Evolutionary conservation across 805 yeast genomes (phyloP), one percentile per base, ranked within the genome.

Genomic region (Lachancea dasiensis): DNA sequence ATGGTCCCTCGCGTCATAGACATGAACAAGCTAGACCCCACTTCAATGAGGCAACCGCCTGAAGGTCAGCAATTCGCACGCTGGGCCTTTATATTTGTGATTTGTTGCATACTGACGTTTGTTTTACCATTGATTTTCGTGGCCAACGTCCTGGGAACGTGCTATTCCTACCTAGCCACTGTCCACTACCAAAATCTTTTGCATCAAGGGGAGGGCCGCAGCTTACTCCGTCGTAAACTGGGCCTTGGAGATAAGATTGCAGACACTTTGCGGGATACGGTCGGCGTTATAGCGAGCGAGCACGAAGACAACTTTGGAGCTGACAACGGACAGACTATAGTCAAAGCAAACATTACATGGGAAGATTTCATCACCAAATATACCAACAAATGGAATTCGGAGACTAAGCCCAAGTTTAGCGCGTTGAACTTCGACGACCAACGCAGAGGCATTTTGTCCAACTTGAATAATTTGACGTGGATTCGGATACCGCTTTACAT

Each of bases 401-500:
- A 52, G 21, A 35, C 44, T 6, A 36, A 44, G 7, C 25, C 42
- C 5, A 40, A 30, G 1, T 53, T 52, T 25, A 35, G 47, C 3
- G 34, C 40, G 6, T 40, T 68, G 23, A 62, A 69, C 5, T 45
- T 73, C 39, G 67, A 62, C 40, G 40, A 56, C 1, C 62, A 64
- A 9, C 55, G 76, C 43, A 41, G 39, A 27, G 48, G 48, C 11
- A 79, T 81, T 26, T 55, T 75, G 23, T 54, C 67, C 2, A 72
- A 74, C 45, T 64, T 89, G 53, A 83, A 85, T 57, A 49, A 58
- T 15, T 56, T 90, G 17, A 68, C 71, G 3, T 89, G 96, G 95
- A 65, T 75, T 34, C 86, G 89, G 54, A 71, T 84, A 29, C 83
- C 92, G 0, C 79, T 81, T 2, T 77, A 75, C 47, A 68, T 89